Evolutionary conservation across 345 rosid genomes (phyloP), one percentile per base, ranked within the genome.

Genomic region (Citrus reticulata): DNA sequence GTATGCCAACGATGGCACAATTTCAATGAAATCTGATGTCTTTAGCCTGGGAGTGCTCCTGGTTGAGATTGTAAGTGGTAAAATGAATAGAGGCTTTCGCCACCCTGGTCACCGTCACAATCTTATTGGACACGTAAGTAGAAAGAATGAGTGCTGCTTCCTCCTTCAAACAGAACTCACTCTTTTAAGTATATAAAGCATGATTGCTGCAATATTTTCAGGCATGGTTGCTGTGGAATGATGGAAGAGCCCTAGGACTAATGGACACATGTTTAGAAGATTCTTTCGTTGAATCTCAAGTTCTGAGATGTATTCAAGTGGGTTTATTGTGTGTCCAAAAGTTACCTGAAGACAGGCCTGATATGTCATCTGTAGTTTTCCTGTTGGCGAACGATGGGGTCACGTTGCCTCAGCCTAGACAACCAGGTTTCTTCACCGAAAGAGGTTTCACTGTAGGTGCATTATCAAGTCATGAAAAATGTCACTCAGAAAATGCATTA

Each of bases 161-260:
- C 35, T 35, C 42, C 16, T 35, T 16, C 34, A 8, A 20, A 34
- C 42, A 62, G 0, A 25, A 1, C 24, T 13, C 42, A 22, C 29
- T 0, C 1, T 62, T 9, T 0, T 32, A 64, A 49, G 62, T 32
- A 6, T 46, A 14, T 32, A 39, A 58, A 34, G 2, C n/a, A 51
- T 25, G 8, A 30, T 3, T 37, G 20, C 20, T 11, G 24, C 11
- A 79, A 55, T 19, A 13, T 14, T 58, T 75, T 54, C 72, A 83
- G 85, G 86, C 85, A 51, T 86, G 88, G 86, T 17, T 67, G 70
- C 72, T 81, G 63, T 83, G 85, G 85, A 63, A 25, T 8, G 78
- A 71, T 65, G 86, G 71, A 46, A 79, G 65, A 32, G 72, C 64
- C 6, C 39, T 79, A 58, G 83, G 76, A 7, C 17, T 82, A 17